Evolutionary conservation across 2,329 filamentous ascomycete genomes (phyloP).

Genomic region (Exophiala sideris): DNA sequence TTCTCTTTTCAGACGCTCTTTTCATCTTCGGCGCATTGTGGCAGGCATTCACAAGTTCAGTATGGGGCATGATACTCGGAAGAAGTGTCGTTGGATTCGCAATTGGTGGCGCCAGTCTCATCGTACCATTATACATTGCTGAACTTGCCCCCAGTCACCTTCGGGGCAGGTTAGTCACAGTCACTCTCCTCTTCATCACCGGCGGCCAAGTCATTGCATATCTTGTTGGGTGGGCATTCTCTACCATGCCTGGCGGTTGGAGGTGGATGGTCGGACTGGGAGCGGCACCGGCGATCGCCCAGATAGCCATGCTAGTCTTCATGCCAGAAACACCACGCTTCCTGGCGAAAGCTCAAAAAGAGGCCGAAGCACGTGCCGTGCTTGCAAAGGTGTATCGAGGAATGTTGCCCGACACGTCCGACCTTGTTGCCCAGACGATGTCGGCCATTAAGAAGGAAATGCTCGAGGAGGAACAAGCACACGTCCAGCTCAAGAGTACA

Average conservation of each 20-base stretch:
- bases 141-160: slow-evolving; percentile 76
- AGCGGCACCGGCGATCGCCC: slow-evolving; percentile 69
- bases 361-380: slow-evolving; percentile 61
- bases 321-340: slow-evolving; percentile 90
- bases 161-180: slow-evolving; percentile 75
- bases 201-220: slow-evolving; percentile 88
- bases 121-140: slow-evolving; percentile 82
- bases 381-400: slow-evolving; percentile 62
- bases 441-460: slow-evolving; percentile 71
- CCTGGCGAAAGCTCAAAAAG: slow-evolving; percentile 68
- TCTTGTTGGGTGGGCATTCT: slow-evolving; percentile 73
- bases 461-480: slow-evolving; percentile 60
- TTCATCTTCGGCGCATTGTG: slow-evolving; percentile 45
- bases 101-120: slow-evolving; percentile 60
- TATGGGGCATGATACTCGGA: slow-evolving; percentile 46
- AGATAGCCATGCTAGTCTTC: slow-evolving; percentile 63
- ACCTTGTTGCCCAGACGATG: slow-evolving; percentile 59
- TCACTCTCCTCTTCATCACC: slow-evolving; percentile 79
- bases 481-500: slow-evolving; percentile 16
- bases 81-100: slow-evolving; percentile 47
- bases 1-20: slow-evolving; percentile 45
- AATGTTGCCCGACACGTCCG: slow-evolving; percentile 35
- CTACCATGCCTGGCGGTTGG: slow-evolving; percentile 65
- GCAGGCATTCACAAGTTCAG: slow-evolving; percentile 40
- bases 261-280: slow-evolving; percentile 89